These are phyloP conservation scores for Blakeslea trispora DNA, from an alignment of 371 early-diverging fungal species.

Conservation along the genomic window DNA sequence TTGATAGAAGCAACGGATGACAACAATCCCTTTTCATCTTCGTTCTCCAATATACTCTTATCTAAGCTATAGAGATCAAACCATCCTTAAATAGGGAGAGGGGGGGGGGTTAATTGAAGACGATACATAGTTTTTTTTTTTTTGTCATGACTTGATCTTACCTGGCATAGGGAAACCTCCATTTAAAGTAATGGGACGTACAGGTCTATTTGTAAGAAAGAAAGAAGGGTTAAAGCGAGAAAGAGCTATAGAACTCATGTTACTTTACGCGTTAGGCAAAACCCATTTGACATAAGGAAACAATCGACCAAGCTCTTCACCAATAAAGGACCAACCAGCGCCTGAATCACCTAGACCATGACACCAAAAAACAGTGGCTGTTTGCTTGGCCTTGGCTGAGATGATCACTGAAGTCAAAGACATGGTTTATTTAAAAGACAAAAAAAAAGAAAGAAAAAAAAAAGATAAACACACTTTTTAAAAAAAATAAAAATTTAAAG, in stretches of 20 bases:
- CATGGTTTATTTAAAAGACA: slow-evolving; percentile 12
- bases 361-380: slow-evolving; percentile 78
- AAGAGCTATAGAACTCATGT: too few relatives aligned
- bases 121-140: slow-evolving; percentile 6
- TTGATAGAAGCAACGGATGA: slow-evolving; percentile 64
- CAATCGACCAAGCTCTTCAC: slow-evolving; percentile 52
- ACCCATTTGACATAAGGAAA: slow-evolving; percentile 83
- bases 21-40: slow-evolving; percentile 82
- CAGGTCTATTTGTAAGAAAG: slow-evolving; percentile 68
- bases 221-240: too few relatives aligned
- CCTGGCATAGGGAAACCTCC: slow-evolving; percentile 85
- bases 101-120: too few relatives aligned
- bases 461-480: background rate
- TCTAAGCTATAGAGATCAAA: slow-evolving; percentile 77
- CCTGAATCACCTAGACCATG: slow-evolving; percentile 81
- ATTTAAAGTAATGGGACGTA: slow-evolving; percentile 83
- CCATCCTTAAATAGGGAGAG: slow-evolving; percentile 53
- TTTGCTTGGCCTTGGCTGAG: slow-evolving; percentile 54
- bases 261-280: slow-evolving; percentile 77
- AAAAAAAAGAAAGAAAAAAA: slow-evolving; percentile 7
- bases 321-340: slow-evolving; percentile 73
- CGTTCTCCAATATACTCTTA: slow-evolving; percentile 47
- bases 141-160: slow-evolving; percentile 35
- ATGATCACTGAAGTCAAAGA: slow-evolving; percentile 24
- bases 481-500: too few relatives aligned